These are phyloP conservation scores for Vitis hybrid DNA, from an alignment of 177 flowering plant genomes.

Conservation along the genomic window DNA sequence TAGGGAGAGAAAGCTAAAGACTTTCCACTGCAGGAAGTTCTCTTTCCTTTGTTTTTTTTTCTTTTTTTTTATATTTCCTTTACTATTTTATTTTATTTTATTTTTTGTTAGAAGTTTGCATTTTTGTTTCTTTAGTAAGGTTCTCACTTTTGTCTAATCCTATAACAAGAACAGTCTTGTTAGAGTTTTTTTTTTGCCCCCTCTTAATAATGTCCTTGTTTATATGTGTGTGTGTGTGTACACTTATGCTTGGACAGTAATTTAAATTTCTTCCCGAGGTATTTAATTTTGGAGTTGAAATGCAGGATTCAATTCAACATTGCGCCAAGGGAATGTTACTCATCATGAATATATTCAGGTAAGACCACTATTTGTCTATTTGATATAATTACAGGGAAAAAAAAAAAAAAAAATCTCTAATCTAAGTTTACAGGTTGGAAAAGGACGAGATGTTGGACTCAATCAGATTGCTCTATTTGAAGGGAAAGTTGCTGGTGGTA, in stretches of 20 bases:
- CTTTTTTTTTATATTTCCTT: no score
- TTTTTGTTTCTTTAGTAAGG: no score
- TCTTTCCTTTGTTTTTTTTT: no score
- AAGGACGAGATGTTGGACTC: constrained; percentile 94
- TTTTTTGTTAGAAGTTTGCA: no score
- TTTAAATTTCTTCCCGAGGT: not conserved
- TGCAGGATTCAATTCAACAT: constrained; percentile 84
- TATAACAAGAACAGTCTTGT: no score
- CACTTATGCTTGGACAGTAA: not conserved
- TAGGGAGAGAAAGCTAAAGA: no score
- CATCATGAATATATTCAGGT: constrained; percentile 98
- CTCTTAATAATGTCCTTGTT: no score
- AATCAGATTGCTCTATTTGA: constrained; percentile 96
- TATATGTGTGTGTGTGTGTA: not conserved
- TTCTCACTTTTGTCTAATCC: no score
- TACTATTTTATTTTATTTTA: no score
- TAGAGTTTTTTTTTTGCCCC: no score
- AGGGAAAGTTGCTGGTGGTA: constrained; percentile 97
- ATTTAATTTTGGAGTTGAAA: constrained; percentile 1
- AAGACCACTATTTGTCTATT: constrained; percentile 2
- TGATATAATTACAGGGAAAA: not conserved
- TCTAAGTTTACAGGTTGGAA: constrained; percentile 66
- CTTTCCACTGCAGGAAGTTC: no score
- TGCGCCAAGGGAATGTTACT: constrained; percentile 90
- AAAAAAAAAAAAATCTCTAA: not conserved